Conservation (phyloP, 768 basidiomycete species). For the Dentipellis fragilis region DNA sequence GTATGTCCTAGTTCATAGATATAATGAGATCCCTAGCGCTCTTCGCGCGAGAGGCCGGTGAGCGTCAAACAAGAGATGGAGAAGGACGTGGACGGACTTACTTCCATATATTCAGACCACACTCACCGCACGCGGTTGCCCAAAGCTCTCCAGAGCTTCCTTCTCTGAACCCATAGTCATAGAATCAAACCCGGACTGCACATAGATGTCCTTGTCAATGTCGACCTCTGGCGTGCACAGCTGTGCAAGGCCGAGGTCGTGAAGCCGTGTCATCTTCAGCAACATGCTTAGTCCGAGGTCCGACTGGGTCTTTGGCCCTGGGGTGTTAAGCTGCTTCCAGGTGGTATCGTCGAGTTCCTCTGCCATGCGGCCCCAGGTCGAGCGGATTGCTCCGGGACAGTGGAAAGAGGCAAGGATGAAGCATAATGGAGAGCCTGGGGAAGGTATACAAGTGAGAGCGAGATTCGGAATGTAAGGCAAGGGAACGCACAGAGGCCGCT, state of each 20-base stretch:
- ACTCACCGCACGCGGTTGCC: too few species aligned
- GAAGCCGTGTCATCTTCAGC: conserved; percentile 65
- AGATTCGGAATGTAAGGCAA: neutral
- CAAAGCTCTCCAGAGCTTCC: too few species aligned
- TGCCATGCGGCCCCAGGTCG: conserved; percentile 57
- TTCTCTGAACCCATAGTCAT: too few species aligned
- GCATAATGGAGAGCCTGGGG: conserved; percentile 62
- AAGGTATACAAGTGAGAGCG: neutral
- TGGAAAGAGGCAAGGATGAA: conserved; percentile 64
- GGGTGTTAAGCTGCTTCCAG: conserved; percentile 49
- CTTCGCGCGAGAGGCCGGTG: too few species aligned
- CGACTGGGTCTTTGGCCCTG: conserved; percentile 18
- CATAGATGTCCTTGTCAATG: conserved; percentile 6
- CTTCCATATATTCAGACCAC: too few species aligned
- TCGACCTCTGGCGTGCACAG: conserved; percentile 27
- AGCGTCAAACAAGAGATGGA: too few species aligned
- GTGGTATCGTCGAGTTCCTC: conserved; percentile 60
- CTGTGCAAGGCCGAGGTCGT: conserved; percentile 66
- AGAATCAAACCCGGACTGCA: too few species aligned
- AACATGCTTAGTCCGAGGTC: conserved; percentile 47
- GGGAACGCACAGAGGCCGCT: conserved; percentile 63
- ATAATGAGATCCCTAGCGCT: too few species aligned
- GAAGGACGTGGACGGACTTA: too few species aligned
- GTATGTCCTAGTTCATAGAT: too few species aligned
- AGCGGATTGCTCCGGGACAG: conserved; percentile 52